phyloP scores from a whole-genome alignment of 2,329 filamentous ascomycete species.

The Colletotrichum euphorbiae region DNA sequence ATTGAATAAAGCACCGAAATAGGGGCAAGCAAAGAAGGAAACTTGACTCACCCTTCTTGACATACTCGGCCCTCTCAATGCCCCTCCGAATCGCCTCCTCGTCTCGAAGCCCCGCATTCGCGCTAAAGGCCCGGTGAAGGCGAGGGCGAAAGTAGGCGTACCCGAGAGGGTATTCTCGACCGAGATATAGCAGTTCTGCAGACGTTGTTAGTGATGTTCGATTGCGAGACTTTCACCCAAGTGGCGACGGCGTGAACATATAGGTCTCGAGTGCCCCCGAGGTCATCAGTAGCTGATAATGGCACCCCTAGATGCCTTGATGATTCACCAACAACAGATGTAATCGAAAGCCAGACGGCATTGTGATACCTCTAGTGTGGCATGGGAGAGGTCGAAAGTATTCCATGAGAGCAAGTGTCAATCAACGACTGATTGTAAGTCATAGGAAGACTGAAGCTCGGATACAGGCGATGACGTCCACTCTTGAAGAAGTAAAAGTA shows the following conservation, averaged over 20 bases:
- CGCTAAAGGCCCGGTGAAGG: constrained; percentile 86
- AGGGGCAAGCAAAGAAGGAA: constrained; percentile 1
- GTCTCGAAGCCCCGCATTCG: constrained; percentile 76
- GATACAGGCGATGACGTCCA: neutral
- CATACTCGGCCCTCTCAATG: constrained; percentile 84
- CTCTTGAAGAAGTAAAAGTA: neutral
- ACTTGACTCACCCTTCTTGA: constrained; percentile 80
- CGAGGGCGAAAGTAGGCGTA: constrained; percentile 83
- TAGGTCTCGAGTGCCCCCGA: too few relatives aligned
- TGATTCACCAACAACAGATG: too few relatives aligned
- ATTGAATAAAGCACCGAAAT: too few relatives aligned
- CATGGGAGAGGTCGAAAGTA: neutral
- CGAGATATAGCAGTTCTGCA: constrained; percentile 84
- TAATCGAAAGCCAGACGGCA: too few relatives aligned
- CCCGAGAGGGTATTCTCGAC: constrained; percentile 87
- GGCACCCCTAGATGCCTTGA: too few relatives aligned
- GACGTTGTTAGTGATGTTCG: neutral
- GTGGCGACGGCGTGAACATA: too few relatives aligned
- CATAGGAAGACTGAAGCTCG: neutral
- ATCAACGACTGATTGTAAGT: neutral
- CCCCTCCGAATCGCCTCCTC: constrained; percentile 80
- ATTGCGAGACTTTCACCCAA: neutral
- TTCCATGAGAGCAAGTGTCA: too few relatives aligned
- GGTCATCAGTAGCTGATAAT: too few relatives aligned
- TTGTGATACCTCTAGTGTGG: neutral